These are phyloP conservation scores for Candida lessepsii DNA, from an alignment of 805 yeast genomes.

Conservation along the genomic window DNA sequence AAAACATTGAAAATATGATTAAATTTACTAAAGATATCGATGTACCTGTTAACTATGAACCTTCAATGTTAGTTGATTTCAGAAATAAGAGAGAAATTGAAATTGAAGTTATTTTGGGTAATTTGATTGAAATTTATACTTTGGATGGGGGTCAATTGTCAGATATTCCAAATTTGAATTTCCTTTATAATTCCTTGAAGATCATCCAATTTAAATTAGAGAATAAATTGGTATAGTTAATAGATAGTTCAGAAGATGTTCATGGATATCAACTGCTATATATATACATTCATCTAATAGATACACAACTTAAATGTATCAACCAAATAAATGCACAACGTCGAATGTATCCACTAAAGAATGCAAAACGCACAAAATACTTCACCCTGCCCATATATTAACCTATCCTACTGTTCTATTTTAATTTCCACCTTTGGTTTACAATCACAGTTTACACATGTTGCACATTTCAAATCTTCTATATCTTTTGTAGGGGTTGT, in stretches of 20 bases:
- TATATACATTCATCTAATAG: no score
- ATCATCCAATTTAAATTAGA: slow-evolving; percentile 51
- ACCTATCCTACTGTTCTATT: slow-evolving; percentile 4
- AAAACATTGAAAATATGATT: slow-evolving; percentile 37
- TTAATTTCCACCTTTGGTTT: slow-evolving; percentile 17
- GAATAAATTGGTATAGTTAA: not conserved
- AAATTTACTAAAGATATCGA: slow-evolving; percentile 51
- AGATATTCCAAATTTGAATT: slow-evolving; percentile 49
- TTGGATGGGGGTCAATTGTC: slow-evolving; percentile 34
- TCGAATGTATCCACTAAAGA: no score
- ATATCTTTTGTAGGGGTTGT: slow-evolving; percentile 9
- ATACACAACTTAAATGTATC: no score
- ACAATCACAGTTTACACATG: slow-evolving; percentile 29
- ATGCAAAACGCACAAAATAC: no score
- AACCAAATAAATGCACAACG: no score
- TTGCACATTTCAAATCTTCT: slow-evolving; percentile 26
- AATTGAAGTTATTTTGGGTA: slow-evolving; percentile 39
- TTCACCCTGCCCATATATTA: no score
- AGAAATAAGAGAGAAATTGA: slow-evolving; percentile 38
- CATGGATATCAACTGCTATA: no score
- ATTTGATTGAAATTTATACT: slow-evolving; percentile 36
- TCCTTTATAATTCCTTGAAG: slow-evolving; percentile 57
- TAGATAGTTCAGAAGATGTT: not conserved
- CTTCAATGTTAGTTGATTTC: slow-evolving; percentile 42
- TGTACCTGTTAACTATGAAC: slow-evolving; percentile 40